Conservation (phyloP, 345 rosid genomes). For the Eucalyptus cloeziana region DNA sequence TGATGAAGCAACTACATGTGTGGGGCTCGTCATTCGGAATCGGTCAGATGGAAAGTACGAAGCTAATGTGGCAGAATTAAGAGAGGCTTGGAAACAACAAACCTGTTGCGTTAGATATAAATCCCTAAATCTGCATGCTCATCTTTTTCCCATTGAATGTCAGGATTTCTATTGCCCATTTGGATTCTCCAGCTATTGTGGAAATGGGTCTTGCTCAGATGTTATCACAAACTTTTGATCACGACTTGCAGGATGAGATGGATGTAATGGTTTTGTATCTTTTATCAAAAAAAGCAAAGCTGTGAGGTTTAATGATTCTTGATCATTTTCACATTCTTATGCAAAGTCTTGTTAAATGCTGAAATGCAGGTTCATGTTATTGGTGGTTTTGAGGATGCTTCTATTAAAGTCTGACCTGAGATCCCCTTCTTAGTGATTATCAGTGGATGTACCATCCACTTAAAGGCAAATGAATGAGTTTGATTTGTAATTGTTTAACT, state of each 20-base stretch:
- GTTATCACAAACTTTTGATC: slow-evolving; percentile 34
- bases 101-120: background rate
- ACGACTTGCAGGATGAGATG: slow-evolving; percentile 24
- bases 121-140: background rate
- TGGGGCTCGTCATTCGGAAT: slow-evolving; percentile 69
- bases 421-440: slow-evolving; percentile 5
- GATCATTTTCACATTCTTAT: background rate
- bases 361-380: slow-evolving; percentile 69
- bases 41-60: slow-evolving; percentile 59
- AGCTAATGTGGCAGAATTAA: background rate
- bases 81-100: background rate
- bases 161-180: slow-evolving; percentile 85
- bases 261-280: slow-evolving; percentile 34
- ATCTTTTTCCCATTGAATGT: background rate
- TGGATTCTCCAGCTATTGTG: slow-evolving; percentile 61
- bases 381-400: slow-evolving; percentile 75
- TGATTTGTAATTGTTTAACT: background rate
- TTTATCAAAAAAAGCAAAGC: background rate
- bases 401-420: slow-evolving; percentile 31
- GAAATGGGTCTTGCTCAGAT: slow-evolving; percentile 64
- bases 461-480: slow-evolving; percentile 1
- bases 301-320: background rate
- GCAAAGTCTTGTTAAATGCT: background rate
- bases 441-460: background rate
- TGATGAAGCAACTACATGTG: slow-evolving; percentile 90